phyloP scores from a whole-genome alignment of 1,139 yeast genomes.

The Protomyces macrosporus region DNA sequence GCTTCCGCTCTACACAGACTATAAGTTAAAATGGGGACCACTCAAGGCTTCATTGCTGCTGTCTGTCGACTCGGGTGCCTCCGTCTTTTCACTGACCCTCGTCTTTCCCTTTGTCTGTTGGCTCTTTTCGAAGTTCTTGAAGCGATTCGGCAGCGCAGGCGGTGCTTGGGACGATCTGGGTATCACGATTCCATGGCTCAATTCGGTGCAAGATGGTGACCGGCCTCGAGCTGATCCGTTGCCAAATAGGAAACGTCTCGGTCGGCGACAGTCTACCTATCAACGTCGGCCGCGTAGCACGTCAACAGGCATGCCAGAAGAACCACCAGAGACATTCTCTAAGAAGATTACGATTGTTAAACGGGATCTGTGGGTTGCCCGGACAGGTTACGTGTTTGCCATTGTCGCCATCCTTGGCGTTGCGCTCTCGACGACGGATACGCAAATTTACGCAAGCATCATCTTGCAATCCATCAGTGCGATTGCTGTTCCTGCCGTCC shows the following conservation, averaged over 20 bases:
- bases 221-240: neutral
- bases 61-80: conserved; percentile 26
- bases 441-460: conserved; percentile 18
- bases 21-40: conserved; percentile 23
- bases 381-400: conserved; percentile 22
- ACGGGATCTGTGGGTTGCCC: conserved; percentile 27
- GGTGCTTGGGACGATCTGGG: conserved; percentile 8
- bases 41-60: conserved; percentile 23
- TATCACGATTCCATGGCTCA: conserved; percentile 13
- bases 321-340: neutral
- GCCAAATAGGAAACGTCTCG: neutral
- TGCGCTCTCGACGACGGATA: conserved; percentile 19
- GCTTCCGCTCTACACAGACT: conserved; percentile 26
- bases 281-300: neutral
- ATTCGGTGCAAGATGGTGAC: neutral
- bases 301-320: neutral
- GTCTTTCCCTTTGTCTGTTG: conserved; percentile 25
- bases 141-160: conserved; percentile 21
- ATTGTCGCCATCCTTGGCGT: conserved; percentile 22
- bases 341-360: conserved; percentile 26
- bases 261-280: neutral
- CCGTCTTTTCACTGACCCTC: conserved; percentile 23
- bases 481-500: conserved; percentile 27
- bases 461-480: conserved; percentile 26
- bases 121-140: conserved; percentile 21